Evolutionary conservation across 192 early-diverging fungal species (phyloP).

Genomic region (Nowakowskiella sp.): DNA sequence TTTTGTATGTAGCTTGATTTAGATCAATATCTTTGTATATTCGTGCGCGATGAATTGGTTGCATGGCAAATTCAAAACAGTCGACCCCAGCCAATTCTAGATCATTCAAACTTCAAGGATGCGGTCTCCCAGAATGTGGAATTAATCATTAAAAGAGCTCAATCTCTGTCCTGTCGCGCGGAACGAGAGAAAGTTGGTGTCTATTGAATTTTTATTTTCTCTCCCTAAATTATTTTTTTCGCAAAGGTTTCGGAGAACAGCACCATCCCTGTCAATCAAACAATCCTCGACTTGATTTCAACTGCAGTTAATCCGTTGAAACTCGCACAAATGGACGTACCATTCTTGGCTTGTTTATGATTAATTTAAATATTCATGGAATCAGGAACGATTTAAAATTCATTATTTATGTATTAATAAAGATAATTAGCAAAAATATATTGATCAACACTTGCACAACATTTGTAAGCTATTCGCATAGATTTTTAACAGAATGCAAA

Average conservation of each 20-base stretch:
- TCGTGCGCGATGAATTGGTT: slow-evolving; percentile 89
- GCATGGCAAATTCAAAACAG: slow-evolving; percentile 59
- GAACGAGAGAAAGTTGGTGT: slow-evolving; percentile 61
- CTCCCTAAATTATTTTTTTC: slow-evolving; percentile 1
- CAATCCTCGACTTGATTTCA: slow-evolving; percentile 82
- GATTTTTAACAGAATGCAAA: too few relatives aligned
- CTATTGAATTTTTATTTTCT: not conserved
- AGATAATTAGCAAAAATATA: too few relatives aligned
- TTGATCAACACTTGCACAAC: too few relatives aligned
- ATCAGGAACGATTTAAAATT: too few relatives aligned
- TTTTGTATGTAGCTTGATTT: slow-evolving; percentile 57
- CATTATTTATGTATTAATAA: too few relatives aligned
- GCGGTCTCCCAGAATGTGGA: slow-evolving; percentile 62
- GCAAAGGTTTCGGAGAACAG: slow-evolving; percentile 37
- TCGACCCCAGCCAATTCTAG: slow-evolving; percentile 46
- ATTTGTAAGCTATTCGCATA: too few relatives aligned
- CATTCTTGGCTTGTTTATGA: slow-evolving; percentile 57
- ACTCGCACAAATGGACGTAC: slow-evolving; percentile 89
- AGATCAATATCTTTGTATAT: slow-evolving; percentile 88
- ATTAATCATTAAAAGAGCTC: slow-evolving; percentile 59
- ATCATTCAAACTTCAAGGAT: slow-evolving; percentile 58
- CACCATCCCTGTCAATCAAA: slow-evolving; percentile 65
- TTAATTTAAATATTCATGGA: too few relatives aligned
- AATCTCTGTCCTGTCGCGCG: slow-evolving; percentile 61
- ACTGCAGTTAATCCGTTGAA: slow-evolving; percentile 87